Conservation (phyloP, 2,329 filamentous ascomycete species). For the Beauveria sp. region DNA sequence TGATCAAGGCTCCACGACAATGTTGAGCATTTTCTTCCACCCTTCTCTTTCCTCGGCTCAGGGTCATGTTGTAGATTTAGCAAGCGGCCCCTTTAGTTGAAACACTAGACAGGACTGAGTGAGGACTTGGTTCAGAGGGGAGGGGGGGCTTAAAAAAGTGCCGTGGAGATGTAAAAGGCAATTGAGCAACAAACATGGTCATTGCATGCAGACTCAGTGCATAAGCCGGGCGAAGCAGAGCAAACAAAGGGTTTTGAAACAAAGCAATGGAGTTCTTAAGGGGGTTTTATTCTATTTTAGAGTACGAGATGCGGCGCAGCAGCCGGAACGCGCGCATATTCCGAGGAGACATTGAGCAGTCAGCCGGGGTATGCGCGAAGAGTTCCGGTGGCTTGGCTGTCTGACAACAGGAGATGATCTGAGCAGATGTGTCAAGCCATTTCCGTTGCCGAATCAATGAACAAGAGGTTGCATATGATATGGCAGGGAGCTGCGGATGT, state of each 20-base stretch:
- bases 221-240: too few relatives aligned
- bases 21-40: background rate
- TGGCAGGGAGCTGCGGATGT: background rate
- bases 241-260: background rate
- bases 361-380: background rate
- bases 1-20: background rate
- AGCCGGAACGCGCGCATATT: background rate
- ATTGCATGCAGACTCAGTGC: background rate
- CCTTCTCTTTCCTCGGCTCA: background rate
- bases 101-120: background rate
- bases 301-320: too few relatives aligned
- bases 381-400: background rate
- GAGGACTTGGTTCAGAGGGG: background rate
- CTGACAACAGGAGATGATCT: background rate
- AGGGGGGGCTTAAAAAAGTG: background rate
- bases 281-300: too few relatives aligned
- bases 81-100: background rate
- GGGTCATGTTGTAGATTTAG: too few relatives aligned
- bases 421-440: background rate
- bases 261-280: background rate
- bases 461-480: background rate
- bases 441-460: background rate
- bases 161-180: background rate
- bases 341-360: background rate
- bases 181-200: background rate